These are phyloP conservation scores for Tylopilus sp. DNA, from an alignment of 768 basidiomycete genomes.

Conservation along the genomic window DNA sequence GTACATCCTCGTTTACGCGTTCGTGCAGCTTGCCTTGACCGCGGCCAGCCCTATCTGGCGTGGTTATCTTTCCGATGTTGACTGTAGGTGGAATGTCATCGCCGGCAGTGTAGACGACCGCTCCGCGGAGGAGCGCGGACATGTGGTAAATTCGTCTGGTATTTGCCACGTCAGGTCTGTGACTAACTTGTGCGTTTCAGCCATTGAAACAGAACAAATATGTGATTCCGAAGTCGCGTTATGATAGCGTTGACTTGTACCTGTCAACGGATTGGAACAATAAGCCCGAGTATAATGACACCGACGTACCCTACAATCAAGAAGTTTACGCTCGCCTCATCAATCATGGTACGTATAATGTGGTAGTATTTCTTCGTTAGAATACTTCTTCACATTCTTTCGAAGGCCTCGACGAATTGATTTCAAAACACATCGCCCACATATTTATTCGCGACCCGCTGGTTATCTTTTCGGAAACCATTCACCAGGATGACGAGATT, in stretches of 20 bases:
- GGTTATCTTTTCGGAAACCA: slow-evolving; percentile 90
- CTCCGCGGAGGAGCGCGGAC: slow-evolving; percentile 89
- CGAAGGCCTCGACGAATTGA: slow-evolving; percentile 77
- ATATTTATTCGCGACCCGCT: slow-evolving; percentile 97
- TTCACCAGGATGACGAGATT: slow-evolving; percentile 82
- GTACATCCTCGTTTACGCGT: slow-evolving; percentile 1
- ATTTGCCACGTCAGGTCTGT: slow-evolving; percentile 4
- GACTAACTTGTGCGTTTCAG: slow-evolving; percentile 39
- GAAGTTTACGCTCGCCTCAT: slow-evolving; percentile 68
- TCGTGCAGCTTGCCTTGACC: slow-evolving; percentile 79
- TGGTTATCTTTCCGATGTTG: slow-evolving; percentile 93
- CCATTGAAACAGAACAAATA: slow-evolving; percentile 73
- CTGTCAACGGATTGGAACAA: slow-evolving; percentile 85
- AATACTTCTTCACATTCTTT: neutral
- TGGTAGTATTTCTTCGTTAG: neutral
- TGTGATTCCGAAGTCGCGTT: slow-evolving; percentile 92
- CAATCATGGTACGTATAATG: slow-evolving; percentile 56
- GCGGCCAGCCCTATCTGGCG: slow-evolving; percentile 95
- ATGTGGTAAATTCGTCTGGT: slow-evolving; percentile 50
- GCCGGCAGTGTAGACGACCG: slow-evolving; percentile 98
- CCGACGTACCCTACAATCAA: slow-evolving; percentile 72
- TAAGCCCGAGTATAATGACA: slow-evolving; percentile 93
- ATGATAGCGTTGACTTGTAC: slow-evolving; percentile 94
- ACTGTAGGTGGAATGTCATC: slow-evolving; percentile 98
- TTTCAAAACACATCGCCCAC: slow-evolving; percentile 92